Evolutionary conservation across 2,329 filamentous ascomycete genomes (phyloP).

Genomic region (Monilinia fructicola): DNA sequence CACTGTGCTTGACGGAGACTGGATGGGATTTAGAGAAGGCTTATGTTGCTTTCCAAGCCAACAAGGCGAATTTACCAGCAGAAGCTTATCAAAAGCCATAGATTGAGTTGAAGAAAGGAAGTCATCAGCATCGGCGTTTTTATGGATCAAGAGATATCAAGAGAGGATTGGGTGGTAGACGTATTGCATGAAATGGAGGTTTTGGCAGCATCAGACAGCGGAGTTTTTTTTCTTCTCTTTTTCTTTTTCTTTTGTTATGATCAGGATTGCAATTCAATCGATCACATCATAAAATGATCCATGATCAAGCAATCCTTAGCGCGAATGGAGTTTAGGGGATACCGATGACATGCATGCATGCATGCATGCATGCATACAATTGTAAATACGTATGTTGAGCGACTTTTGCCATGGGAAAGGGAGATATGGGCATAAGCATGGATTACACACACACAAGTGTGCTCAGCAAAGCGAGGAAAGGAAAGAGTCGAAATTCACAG

Average conservation of each 20-base stretch:
- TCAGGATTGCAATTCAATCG: neutral
- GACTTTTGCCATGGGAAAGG: neutral
- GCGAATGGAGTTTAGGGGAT: slow-evolving; percentile 11
- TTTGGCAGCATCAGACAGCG: slow-evolving; percentile 3
- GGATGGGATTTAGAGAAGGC: slow-evolving; percentile 79
- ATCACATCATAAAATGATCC: neutral
- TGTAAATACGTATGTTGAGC: slow-evolving; percentile 15
- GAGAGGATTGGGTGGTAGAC: neutral
- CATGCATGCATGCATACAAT: slow-evolving; percentile 4
- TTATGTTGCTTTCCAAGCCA: slow-evolving; percentile 69
- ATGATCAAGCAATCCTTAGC: neutral
- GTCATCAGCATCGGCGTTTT: slow-evolving; percentile 1
- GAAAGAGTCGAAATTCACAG: neutral
- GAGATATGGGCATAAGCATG: too few relatives aligned
- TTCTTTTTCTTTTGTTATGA: neutral
- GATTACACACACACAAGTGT: neutral
- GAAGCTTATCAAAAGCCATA: slow-evolving; percentile 16
- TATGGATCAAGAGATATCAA: neutral
- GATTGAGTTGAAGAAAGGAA: neutral
- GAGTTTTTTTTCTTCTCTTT: neutral
- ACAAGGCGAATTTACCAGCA: slow-evolving; percentile 56
- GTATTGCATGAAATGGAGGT: slow-evolving; percentile 8
- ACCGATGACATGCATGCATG: neutral
- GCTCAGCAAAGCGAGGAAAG: neutral
- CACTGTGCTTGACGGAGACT: slow-evolving; percentile 76